Evolutionary conservation across 768 basidiomycete genomes (phyloP).

Genomic region (Gloeophyllum trabeum): DNA sequence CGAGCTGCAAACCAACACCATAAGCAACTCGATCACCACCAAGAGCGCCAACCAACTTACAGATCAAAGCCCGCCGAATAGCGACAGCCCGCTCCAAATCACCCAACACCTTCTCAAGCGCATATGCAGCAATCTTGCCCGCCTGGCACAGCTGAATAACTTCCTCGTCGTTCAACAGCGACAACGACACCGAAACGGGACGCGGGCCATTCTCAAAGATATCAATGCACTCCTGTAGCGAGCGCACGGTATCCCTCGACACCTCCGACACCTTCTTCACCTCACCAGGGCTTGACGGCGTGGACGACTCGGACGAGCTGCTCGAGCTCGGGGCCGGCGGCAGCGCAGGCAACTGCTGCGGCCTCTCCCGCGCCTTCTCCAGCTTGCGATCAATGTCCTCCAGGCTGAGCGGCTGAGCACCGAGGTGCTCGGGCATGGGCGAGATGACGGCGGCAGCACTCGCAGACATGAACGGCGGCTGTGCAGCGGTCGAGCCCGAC

Average conservation of each 20-base stretch:
- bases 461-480: no score
- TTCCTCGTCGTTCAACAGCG: slow-evolving; percentile 81
- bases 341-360: background rate
- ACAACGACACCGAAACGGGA: slow-evolving; percentile 42
- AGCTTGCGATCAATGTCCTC: background rate
- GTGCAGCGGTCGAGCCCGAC: slow-evolving; percentile 19
- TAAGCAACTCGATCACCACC: background rate
- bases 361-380: background rate
- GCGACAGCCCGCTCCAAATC: slow-evolving; percentile 80
- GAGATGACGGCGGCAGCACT: slow-evolving; percentile 8
- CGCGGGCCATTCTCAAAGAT: slow-evolving; percentile 69
- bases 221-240: slow-evolving; percentile 68
- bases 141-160: slow-evolving; percentile 79
- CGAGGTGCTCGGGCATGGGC: slow-evolving; percentile 8
- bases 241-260: slow-evolving; percentile 19
- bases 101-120: slow-evolving; percentile 89
- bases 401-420: background rate
- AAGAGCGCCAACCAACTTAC: slow-evolving; percentile 35
- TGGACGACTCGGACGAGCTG: background rate
- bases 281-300: background rate
- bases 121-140: slow-evolving; percentile 92
- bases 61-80: slow-evolving; percentile 82
- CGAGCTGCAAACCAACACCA: slow-evolving; percentile 43
- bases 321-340: no score
- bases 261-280: background rate